These are phyloP conservation scores for Cladophialophora psammophila DNA, from an alignment of 2,329 filamentous ascomycete genomes.

Conservation along the genomic window DNA sequence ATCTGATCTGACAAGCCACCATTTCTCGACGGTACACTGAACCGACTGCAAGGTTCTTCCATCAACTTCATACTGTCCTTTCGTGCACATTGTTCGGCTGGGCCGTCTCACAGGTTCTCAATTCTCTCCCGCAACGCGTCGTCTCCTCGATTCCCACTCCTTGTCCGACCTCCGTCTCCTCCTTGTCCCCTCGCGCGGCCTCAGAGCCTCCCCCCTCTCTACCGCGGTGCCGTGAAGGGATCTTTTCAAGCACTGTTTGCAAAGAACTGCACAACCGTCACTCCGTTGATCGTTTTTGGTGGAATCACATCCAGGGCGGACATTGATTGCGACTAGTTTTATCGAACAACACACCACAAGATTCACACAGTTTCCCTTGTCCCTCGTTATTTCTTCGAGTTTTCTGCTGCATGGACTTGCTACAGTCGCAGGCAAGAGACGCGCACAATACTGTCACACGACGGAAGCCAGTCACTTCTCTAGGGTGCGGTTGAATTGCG, in stretches of 20 bases:
- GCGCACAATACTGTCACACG: slow-evolving; percentile 12
- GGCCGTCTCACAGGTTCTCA: slow-evolving; percentile 20
- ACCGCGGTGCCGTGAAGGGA: slow-evolving; percentile 18
- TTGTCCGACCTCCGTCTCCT: slow-evolving; percentile 14
- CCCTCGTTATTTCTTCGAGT: slow-evolving; percentile 6
- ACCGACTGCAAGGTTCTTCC: slow-evolving; percentile 12
- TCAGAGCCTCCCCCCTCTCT: slow-evolving; percentile 16
- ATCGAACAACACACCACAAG: not conserved
- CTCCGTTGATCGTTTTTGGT: slow-evolving; percentile 2
- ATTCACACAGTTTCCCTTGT: not conserved
- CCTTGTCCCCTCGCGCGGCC: slow-evolving; percentile 9
- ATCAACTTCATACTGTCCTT: slow-evolving; percentile 25
- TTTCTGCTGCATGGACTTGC: slow-evolving; percentile 24
- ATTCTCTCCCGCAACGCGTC: slow-evolving; percentile 26
- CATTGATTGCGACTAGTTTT: slow-evolving; percentile 6
- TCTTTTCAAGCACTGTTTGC: slow-evolving; percentile 1
- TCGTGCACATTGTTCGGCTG: slow-evolving; percentile 24
- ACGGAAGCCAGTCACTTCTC: slow-evolving; percentile 11
- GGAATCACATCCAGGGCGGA: not conserved
- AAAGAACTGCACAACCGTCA: not conserved
- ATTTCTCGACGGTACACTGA: slow-evolving; percentile 18
- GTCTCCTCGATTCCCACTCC: slow-evolving; percentile 19
- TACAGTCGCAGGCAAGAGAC: slow-evolving; percentile 19
- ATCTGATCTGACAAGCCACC: slow-evolving; percentile 29
- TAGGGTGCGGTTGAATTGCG: slow-evolving; percentile 15